A percentile compares a stretch with the other conserved stretches of the same genome.
These are phyloP conservation scores for Exidia glandulosa DNA, from an alignment of 768 basidiomycete genomes.

Conservation along the genomic window DNA sequence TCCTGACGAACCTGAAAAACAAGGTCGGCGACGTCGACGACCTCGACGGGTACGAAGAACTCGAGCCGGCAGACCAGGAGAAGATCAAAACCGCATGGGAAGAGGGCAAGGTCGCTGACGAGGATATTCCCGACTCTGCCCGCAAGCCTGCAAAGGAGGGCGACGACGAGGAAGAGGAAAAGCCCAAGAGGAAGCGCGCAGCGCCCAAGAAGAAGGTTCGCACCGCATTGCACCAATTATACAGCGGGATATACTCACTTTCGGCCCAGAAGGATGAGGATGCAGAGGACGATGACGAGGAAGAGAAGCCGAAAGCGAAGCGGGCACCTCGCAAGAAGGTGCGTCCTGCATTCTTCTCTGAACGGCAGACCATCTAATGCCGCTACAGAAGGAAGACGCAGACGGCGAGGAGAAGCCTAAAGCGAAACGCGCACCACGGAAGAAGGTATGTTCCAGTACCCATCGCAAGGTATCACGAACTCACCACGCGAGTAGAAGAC, in stretches of 20 bases:
- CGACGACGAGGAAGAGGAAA: slow-evolving; percentile 29
- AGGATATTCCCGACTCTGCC: slow-evolving; percentile 70
- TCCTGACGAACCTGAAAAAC: slow-evolving; percentile 62
- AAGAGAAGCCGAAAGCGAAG: slow-evolving; percentile 40
- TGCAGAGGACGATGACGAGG: slow-evolving; percentile 27
- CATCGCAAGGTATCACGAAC: no score
- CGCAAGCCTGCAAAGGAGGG: slow-evolving; percentile 41
- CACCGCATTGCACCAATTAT: slow-evolving; percentile 10
- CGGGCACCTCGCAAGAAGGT: slow-evolving; percentile 35
- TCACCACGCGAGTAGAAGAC: slow-evolving; percentile 12
- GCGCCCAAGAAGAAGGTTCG: slow-evolving; percentile 26
- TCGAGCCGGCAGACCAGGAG: slow-evolving; percentile 56
- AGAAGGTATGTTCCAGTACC: slow-evolving; percentile 25
- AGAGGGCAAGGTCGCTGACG: slow-evolving; percentile 66
- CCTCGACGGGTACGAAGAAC: slow-evolving; percentile 76
- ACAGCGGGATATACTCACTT: background rate
- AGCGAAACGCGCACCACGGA: slow-evolving; percentile 30
- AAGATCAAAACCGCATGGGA: slow-evolving; percentile 65
- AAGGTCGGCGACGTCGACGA: slow-evolving; percentile 48
- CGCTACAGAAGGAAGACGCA: slow-evolving; percentile 26
- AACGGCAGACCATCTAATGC: slow-evolving; percentile 10
- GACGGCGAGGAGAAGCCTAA: slow-evolving; percentile 25
- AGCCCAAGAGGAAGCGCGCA: slow-evolving; percentile 44
- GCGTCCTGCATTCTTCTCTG: background rate
- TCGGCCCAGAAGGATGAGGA: slow-evolving; percentile 8